Evolutionary conservation across 139 green algal species (phyloP).

Genomic region (Chlorella sp.): DNA sequence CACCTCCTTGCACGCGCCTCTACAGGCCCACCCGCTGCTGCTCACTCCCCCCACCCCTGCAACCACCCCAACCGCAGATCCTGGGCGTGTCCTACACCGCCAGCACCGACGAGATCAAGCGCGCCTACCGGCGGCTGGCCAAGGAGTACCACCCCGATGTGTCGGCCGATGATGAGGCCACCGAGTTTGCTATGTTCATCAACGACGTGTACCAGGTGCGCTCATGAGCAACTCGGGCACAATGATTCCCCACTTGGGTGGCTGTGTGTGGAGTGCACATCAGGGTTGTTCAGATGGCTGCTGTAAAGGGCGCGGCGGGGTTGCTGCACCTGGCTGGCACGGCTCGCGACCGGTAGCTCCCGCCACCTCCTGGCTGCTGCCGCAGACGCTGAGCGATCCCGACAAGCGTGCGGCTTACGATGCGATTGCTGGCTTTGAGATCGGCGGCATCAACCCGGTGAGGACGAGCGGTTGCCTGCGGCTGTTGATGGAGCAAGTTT

Average conservation of each 20-base stretch:
- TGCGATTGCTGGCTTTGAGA: slow-evolving; percentile 30
- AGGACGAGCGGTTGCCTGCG: neutral
- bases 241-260: no score
- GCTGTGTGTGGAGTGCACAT: no score
- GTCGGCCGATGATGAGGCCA: slow-evolving; percentile 18
- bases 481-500: no score
- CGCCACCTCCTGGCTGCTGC: neutral
- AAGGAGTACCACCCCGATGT: slow-evolving; percentile 52
- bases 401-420: slow-evolving; percentile 42
- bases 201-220: slow-evolving; percentile 45
- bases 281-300: no score
- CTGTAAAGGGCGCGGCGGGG: neutral
- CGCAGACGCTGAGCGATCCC: slow-evolving; percentile 41
- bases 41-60: neutral
- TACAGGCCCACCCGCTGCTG: neutral
- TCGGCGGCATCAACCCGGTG: slow-evolving; percentile 27
- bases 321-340: neutral
- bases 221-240: no score
- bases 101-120: slow-evolving; percentile 36
- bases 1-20: neutral
- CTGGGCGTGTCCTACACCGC: slow-evolving; percentile 31
- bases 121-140: slow-evolving; percentile 25
- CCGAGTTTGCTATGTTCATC: slow-evolving; percentile 44
- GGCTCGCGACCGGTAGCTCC: neutral
- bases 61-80: neutral